Conservation (phyloP, 176 grass and related monocot genomes). For the barley (Hordeum vulgare) region DNA sequence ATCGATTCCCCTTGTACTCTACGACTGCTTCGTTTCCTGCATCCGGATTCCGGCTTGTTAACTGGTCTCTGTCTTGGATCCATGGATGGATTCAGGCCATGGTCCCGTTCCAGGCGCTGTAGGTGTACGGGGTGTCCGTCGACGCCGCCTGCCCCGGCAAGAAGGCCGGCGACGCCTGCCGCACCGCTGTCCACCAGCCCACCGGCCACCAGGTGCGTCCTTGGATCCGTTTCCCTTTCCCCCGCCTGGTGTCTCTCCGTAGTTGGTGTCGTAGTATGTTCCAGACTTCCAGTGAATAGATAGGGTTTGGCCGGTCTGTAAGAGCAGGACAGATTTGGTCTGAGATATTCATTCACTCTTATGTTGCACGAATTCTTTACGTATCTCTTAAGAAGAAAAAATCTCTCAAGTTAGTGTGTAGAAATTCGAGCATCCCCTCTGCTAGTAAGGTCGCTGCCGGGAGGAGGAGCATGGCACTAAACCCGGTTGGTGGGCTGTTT, state of each 20-base stretch:
- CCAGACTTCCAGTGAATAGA: too few relatives aligned
- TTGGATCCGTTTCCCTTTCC: background rate
- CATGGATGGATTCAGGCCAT: slow-evolving; percentile 51
- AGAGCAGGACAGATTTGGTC: background rate
- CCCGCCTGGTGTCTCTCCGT: background rate
- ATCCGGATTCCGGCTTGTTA: background rate
- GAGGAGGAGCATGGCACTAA: too few relatives aligned
- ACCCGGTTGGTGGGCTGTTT: background rate
- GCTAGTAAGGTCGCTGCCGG: too few relatives aligned
- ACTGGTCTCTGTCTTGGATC: background rate
- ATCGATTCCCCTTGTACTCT: background rate
- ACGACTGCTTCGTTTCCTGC: background rate
- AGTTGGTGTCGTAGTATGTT: background rate
- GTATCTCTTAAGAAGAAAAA: too few relatives aligned
- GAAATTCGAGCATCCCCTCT: too few relatives aligned
- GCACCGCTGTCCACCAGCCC: slow-evolving; percentile 62
- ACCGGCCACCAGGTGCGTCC: slow-evolving; percentile 64
- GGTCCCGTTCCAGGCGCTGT: slow-evolving; percentile 93
- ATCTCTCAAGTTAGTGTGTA: too few relatives aligned
- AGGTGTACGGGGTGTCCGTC: slow-evolving; percentile 72
- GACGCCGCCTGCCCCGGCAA: slow-evolving; percentile 90
- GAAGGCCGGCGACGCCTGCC: slow-evolving; percentile 81
- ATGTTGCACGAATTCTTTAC: too few relatives aligned
- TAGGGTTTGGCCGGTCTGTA: background rate
- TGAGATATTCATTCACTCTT: too few relatives aligned